Percentiles rank a stretch among this genome's conserved stretches.
These are phyloP conservation scores for Rhizomucor pusillus DNA, from an alignment of 371 early-diverging fungal genomes.

Conservation along the genomic window DNA sequence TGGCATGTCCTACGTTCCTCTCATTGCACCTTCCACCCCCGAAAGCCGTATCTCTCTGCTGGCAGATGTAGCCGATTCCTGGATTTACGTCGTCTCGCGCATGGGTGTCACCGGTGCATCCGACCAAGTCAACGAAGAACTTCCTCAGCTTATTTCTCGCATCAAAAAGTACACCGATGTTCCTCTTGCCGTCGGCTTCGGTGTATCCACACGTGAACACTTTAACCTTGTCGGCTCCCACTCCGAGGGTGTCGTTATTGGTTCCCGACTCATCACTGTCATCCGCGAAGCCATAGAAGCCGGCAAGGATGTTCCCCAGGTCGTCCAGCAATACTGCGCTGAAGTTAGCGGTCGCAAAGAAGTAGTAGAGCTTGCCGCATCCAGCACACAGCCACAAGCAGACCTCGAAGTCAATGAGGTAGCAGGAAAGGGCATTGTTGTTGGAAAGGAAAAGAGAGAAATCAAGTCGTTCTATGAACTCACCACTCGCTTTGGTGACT, in stretches of 20 bases:
- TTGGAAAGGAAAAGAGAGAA: slow-evolving; percentile 2
- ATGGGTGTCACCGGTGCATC: slow-evolving; percentile 92
- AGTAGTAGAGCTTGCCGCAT: slow-evolving; percentile 21
- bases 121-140: slow-evolving; percentile 60
- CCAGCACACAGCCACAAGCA: slow-evolving; percentile 26
- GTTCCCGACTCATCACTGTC: slow-evolving; percentile 83
- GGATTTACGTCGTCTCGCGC: slow-evolving; percentile 93
- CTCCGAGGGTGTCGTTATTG: slow-evolving; percentile 95
- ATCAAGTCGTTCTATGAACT: slow-evolving; percentile 53
- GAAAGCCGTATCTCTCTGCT: slow-evolving; percentile 80
- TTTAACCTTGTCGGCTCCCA: slow-evolving; percentile 81
- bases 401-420: slow-evolving; percentile 29
- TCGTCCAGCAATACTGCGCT: slow-evolving; percentile 58
- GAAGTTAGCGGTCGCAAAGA: slow-evolving; percentile 60
- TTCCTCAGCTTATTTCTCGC: slow-evolving; percentile 70
- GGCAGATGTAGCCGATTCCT: slow-evolving; percentile 80
- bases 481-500: slow-evolving; percentile 86
- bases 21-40: slow-evolving; percentile 93
- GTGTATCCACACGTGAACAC: slow-evolving; percentile 88
- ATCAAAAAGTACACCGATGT: slow-evolving; percentile 75
- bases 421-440: slow-evolving; percentile 18
- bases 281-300: slow-evolving; percentile 61
- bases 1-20: slow-evolving; percentile 89
- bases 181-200: slow-evolving; percentile 96
- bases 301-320: slow-evolving; percentile 45